A percentile compares a stretch with the other conserved stretches of the same genome.
Evolutionary conservation across 371 early-diverging fungal genomes (phyloP).

Genomic region (Mucor circinelloides): DNA sequence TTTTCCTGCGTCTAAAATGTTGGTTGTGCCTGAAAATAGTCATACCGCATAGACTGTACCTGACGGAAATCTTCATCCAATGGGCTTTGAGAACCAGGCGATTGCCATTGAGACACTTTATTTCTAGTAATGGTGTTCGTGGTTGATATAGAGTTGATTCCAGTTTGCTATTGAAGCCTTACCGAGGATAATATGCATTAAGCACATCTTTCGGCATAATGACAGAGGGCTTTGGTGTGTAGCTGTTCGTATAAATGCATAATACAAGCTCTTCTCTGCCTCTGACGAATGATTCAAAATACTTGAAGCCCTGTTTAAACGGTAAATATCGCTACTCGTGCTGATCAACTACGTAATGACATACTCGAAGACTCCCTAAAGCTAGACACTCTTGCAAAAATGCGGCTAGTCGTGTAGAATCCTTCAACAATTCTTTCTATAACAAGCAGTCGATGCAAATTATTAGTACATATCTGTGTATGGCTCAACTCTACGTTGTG

Average conservation of each 20-base stretch:
- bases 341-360: not conserved
- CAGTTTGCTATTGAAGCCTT: not conserved
- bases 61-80: conserved; percentile 54
- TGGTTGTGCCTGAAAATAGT: not conserved
- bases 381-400: conserved; percentile 66
- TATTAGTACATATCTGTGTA: not conserved
- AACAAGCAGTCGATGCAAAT: not conserved
- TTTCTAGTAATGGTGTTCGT: not conserved
- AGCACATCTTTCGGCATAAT: conserved; percentile 18
- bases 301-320: conserved; percentile 65
- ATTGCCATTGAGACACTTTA: conserved; percentile 2
- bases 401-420: conserved; percentile 33
- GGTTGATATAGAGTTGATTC: not conserved
- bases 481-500: not conserved
- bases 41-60: conserved; percentile 20
- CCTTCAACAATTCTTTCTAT: conserved; percentile 15
- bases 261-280: conserved; percentile 78
- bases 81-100: conserved; percentile 47
- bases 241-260: conserved; percentile 49
- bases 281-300: conserved; percentile 74
- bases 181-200: conserved; percentile 25
- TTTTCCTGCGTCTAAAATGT: conserved; percentile 38
- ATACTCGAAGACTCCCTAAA: conserved; percentile 24
- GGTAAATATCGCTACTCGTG: not conserved
- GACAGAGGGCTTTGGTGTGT: conserved; percentile 14